Base-by-base conservation (phyloP, 2,329 filamentous ascomycete species). In the Aspergillus udagawae region DNA sequence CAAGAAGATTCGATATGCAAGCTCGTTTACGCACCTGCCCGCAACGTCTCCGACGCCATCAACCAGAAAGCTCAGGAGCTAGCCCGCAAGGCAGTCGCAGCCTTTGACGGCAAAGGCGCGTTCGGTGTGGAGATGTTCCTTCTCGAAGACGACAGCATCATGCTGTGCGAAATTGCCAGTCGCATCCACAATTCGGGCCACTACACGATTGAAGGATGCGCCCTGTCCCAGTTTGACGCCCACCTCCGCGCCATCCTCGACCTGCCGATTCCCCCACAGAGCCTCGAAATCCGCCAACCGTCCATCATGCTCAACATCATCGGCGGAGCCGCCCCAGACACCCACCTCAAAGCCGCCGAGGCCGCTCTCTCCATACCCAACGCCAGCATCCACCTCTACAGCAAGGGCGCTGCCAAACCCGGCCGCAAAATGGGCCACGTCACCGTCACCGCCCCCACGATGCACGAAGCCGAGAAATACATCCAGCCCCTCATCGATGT, bases 61-160 rank as follows among this genome's bases (percentile, higher is more conserved):
- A 83, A 84, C 59, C 74, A 84, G 62, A 78, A 83, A 66, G 92
- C 92, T 0, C 87, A 91, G 69, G 82, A 86, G 45, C 81, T 97
- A 0, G 94, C 92, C 0, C 85, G 86, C 64, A 86, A 89, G 57
- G 92, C 94, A 10, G 86, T 97, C 23, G 82, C 84, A 45, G 88
- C 85, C 52, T 88, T 99, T 54, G 86, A 87, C 79, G 94, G 94
- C 52, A 88, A 94, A 60, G 94, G 94, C 62, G 90, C 96, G 32
- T 99, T 97, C 74, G 94, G 93, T 0, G 93, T 97, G 0, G 94
- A 99, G 77, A 90, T 97, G 86, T 99, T 99, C 76, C 76, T 97
- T 3, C 83, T 92, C 10, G 78, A 86, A 51, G 86, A 94, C 66
- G 85, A 86, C 77, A 78, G 73, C 57, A 81, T 96, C 1, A 77